phyloP scores from a whole-genome alignment of 1,139 yeast genomes.

The Magnusiomyces ingens region DNA sequence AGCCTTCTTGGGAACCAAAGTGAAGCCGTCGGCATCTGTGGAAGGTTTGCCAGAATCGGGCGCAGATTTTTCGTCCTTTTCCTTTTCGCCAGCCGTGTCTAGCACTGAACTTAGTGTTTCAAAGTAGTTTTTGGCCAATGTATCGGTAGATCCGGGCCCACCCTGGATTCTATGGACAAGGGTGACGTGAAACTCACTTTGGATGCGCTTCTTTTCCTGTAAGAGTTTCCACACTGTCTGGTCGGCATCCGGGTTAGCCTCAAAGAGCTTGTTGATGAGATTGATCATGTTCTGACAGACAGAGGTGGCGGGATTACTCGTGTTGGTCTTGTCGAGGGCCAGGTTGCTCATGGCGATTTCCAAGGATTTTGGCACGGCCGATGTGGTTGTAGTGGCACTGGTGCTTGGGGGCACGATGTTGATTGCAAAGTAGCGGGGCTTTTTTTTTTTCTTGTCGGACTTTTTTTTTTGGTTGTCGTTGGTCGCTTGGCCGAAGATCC shows the following conservation, averaged over 20 bases:
- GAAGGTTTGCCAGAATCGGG: background rate
- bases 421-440: constrained; percentile 39
- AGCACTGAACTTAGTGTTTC: constrained; percentile 1
- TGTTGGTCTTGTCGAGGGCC: background rate
- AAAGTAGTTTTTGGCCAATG: constrained; percentile 3
- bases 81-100: background rate
- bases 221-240: constrained; percentile 29
- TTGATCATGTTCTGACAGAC: constrained; percentile 9
- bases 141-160: constrained; percentile 6
- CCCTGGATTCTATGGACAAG: constrained; percentile 45
- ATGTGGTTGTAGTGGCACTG: constrained; percentile 14
- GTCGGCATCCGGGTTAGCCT: constrained; percentile 18
- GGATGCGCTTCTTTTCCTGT: constrained; percentile 39
- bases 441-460: constrained; percentile 21
- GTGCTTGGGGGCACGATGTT: constrained; percentile 22
- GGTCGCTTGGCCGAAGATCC: constrained; percentile 4
- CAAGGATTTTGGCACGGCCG: constrained; percentile 11
- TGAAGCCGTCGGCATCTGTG: background rate
- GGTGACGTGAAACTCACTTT: constrained; percentile 68
- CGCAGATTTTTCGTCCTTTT: background rate
- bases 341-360: background rate
- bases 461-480: constrained; percentile 10
- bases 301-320: constrained; percentile 4
- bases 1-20: constrained; percentile 1
- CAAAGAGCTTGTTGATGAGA: constrained; percentile 21